These are phyloP conservation scores for cucumber (Cucumis sativus) DNA, from an alignment of 306 rosid species.

Conservation along the genomic window DNA sequence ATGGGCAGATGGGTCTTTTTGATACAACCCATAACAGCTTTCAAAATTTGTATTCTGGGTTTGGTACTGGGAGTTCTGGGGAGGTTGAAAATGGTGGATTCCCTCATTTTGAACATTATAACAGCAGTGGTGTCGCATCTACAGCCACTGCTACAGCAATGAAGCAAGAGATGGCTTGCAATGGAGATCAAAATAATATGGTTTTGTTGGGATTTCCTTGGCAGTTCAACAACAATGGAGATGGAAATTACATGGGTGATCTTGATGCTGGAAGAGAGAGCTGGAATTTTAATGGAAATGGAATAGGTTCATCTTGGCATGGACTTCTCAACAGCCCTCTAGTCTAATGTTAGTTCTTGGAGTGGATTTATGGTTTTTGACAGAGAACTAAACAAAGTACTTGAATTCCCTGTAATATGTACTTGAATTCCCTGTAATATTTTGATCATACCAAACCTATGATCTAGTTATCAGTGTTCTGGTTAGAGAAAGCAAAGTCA, in stretches of 20 bases:
- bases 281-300: slow-evolving; percentile 56
- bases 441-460: neutral
- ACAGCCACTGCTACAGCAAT: slow-evolving; percentile 66
- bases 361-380: neutral
- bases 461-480: neutral
- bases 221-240: slow-evolving; percentile 45
- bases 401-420: slow-evolving; percentile 5
- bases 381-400: neutral
- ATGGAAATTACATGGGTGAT: slow-evolving; percentile 36
- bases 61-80: slow-evolving; percentile 42
- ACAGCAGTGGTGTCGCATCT: slow-evolving; percentile 22
- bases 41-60: slow-evolving; percentile 41
- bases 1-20: slow-evolving; percentile 43
- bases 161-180: slow-evolving; percentile 60
- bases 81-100: slow-evolving; percentile 42
- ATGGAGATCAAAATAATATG: slow-evolving; percentile 30
- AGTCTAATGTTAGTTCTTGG: slow-evolving; percentile 41
- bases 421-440: slow-evolving; percentile 3
- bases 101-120: slow-evolving; percentile 38
- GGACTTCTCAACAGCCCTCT: slow-evolving; percentile 83
- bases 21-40: slow-evolving; percentile 24
- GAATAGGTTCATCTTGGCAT: slow-evolving; percentile 62
- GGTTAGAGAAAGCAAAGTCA: slow-evolving; percentile 5
- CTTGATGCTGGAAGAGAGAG: slow-evolving; percentile 56
- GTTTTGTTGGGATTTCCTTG: slow-evolving; percentile 82